Conservation (phyloP, 2,329 filamentous ascomycete species). For the Aspergillus quadrilineatus region DNA sequence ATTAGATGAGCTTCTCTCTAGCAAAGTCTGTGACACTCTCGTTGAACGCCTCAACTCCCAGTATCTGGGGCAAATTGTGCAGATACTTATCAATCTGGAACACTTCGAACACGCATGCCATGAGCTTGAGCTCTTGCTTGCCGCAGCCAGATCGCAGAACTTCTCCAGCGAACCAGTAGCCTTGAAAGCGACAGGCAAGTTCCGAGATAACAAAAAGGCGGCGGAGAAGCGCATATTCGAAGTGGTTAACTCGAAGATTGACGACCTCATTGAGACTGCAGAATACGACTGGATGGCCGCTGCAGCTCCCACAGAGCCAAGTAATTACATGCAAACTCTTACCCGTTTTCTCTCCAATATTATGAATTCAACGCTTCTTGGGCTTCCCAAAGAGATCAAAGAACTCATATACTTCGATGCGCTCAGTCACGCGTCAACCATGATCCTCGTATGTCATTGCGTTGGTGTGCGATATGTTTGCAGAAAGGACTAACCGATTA, state of each 20-base stretch:
- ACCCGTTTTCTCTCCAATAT: conserved; percentile 93
- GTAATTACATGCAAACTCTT: conserved; percentile 92
- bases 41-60: conserved; percentile 87
- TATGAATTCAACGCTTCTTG: conserved; percentile 91
- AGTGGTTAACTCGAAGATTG: conserved; percentile 96
- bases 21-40: conserved; percentile 86
- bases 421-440: conserved; percentile 81
- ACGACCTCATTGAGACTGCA: conserved; percentile 92
- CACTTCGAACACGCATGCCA: conserved; percentile 93
- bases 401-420: conserved; percentile 98
- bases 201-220: conserved; percentile 86
- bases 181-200: conserved; percentile 79
- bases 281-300: conserved; percentile 86
- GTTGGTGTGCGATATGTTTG: background rate
- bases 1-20: conserved; percentile 88
- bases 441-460: conserved; percentile 64
- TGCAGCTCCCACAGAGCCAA: conserved; percentile 68
- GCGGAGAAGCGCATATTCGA: conserved; percentile 98
- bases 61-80: conserved; percentile 95
- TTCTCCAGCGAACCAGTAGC: conserved; percentile 75
- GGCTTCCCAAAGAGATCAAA: conserved; percentile 92
- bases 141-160: conserved; percentile 77
- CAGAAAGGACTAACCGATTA: conserved; percentile 18
- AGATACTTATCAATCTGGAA: conserved; percentile 95
- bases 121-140: conserved; percentile 82